Base-by-base conservation (phyloP, 1,284 basidiomycete genomes). In the Sparassis latifolia region DNA sequence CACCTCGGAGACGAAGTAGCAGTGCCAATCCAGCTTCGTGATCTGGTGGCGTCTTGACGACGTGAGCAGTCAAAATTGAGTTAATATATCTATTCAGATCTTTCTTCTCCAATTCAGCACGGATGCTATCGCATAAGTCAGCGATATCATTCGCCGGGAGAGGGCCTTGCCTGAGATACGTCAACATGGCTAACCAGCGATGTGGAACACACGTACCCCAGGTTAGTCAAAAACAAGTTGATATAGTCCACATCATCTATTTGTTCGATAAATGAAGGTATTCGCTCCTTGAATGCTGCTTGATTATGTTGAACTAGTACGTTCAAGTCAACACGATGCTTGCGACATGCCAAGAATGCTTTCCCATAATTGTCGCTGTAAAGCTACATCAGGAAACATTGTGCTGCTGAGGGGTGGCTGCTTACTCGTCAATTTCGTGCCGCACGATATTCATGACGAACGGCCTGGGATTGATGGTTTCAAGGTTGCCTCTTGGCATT, bases 401-500 rank as follows among this genome's bases (percentile, higher is more conserved):
- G 42, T 42, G 27, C 45, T 33, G 48, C 29, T 42, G 31, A 20
- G 47, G 30, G 48, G 33, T 47, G 3, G 46, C 33, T 9, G 32
- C 51, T 10, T 32, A 71, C 92, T 65, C 70, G 45, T 85, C 75
- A 9, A 95, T 74, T 62, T 93, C 88, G 45, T 80, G 73, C 48
- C 78, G 76, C 1, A 96, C 85, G 2, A 90, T 84, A 47, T 86
- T 80, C 69, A 97, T 82, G 2, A 98, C 94, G 54, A 99, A 72
- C 1, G 96, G 89, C 33, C 97, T 76, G 1, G 97, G 97, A 60
- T 88, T 92, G 50, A 99, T 86, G 0, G 93, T 97, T 72, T 99
- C 97, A 49, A 99, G 66, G 67, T 99, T 99, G 0, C 97, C 97
- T 58, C 97, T 74, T 0, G 96, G 97, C 94, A 99, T 99, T 71